Conservation (phyloP, 2,329 filamentous ascomycete species). For the Alternaria viburni region DNA sequence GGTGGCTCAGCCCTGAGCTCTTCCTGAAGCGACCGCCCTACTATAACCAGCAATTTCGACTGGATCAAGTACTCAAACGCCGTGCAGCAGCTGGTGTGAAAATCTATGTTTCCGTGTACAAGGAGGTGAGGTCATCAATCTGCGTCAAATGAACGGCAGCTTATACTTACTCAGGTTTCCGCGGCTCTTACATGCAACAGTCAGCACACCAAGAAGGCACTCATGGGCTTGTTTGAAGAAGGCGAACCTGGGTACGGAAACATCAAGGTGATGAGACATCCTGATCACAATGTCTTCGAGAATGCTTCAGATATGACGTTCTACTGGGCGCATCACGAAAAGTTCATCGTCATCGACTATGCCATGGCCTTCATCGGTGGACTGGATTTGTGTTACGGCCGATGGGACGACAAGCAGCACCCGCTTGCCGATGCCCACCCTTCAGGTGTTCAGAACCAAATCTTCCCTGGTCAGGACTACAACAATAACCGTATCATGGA, state of each 20-base stretch:
- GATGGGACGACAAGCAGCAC: conserved; percentile 90
- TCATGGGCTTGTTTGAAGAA: conserved; percentile 81
- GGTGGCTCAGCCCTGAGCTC: conserved; percentile 92
- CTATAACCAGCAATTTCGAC: conserved; percentile 80
- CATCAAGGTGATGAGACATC: conserved; percentile 87
- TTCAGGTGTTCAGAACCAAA: conserved; percentile 77
- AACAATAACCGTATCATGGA: conserved; percentile 98
- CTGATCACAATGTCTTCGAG: conserved; percentile 93
- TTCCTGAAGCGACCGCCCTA: conserved; percentile 86
- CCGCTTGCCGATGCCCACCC: conserved; percentile 87
- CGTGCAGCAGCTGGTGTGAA: conserved; percentile 92
- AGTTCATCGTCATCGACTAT: conserved; percentile 95
- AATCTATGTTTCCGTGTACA: conserved; percentile 92
- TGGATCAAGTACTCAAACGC: conserved; percentile 87
- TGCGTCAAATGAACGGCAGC: background rate
- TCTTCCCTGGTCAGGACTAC: conserved; percentile 96
- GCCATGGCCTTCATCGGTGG: conserved; percentile 90
- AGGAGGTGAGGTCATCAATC: conserved; percentile 63
- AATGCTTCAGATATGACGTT: conserved; percentile 96
- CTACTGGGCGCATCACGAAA: conserved; percentile 98
- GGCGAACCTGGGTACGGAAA: conserved; percentile 85
- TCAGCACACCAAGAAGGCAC: conserved; percentile 85
- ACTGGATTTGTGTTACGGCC: conserved; percentile 91
- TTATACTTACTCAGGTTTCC: conserved; percentile 36
- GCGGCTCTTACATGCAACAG: conserved; percentile 83